Evolutionary conservation across 1,284 basidiomycete species (phyloP), one percentile per base, ranked within the genome.

Genomic region (Moesziomyces sp.): DNA sequence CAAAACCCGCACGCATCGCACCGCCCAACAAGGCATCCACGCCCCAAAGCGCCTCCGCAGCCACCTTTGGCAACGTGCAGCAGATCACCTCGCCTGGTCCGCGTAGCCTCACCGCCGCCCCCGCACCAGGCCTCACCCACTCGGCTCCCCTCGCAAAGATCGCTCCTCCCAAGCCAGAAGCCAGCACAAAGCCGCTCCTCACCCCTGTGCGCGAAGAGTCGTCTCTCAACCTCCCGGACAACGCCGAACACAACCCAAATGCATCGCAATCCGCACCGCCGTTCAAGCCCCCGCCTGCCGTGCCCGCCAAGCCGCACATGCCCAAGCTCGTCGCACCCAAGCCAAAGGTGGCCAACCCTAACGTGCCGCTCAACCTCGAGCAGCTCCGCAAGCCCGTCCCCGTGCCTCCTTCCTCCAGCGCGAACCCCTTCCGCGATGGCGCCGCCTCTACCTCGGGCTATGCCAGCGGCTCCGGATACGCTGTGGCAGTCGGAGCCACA

Each of bases 281-380:
- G 0, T 58, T 55, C 54, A 64, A 59, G 46, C 55, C 57, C 4
- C 71, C 74, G 21, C 74, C 74, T 7, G 63, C 67, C 11, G 74
- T 77, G 13, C 74, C 74, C 11, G 69, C 73, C 46, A 75, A 78
- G 40, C 68, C 74, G 19, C 62, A 68, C 55, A 65, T 70, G 71
- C 74, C 71, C 18, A 60, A 66, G 46, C 58, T 67, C 3, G 68
- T 75, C 18, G 72, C 72, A 18, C 73, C 73, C 44, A 71, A 71
- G 33, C 50, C 67, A 24, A 75, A 75, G 46, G 63, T 71, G 9
- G 67, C 68, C 33, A 64, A 63, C 19, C 73, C 67, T 24, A 69
- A 69, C 47, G 52, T 70, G 14, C 64, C 70, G 6, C 66, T 74
- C 58, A 58, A 66, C 42, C 47, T 71, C 38, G 68, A 68, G 43